These are phyloP conservation scores for Telfairia occidentalis DNA, from an alignment of 331 rosid species.

Conservation along the genomic window DNA sequence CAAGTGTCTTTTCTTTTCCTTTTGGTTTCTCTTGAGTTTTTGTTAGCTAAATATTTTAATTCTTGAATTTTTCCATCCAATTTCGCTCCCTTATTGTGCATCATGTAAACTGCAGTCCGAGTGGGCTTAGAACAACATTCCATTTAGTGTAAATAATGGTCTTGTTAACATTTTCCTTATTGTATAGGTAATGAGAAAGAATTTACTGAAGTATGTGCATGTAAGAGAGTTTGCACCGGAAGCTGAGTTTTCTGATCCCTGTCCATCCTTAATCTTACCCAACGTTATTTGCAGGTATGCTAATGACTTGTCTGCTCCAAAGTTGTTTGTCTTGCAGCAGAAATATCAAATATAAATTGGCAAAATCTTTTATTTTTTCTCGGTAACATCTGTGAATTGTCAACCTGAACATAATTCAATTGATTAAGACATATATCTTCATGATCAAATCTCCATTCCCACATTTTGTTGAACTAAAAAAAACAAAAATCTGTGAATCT, in stretches of 20 bases:
- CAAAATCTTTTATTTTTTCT: not conserved
- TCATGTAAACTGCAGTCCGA: not conserved
- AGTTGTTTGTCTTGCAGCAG: not conserved
- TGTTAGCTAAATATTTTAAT: not conserved
- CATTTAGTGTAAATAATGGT: constrained; percentile 12
- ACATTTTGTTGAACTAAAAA: too few relatives aligned
- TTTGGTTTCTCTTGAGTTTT: not conserved
- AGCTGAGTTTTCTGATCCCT: constrained; percentile 55
- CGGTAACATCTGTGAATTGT: not conserved
- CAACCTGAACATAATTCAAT: too few relatives aligned
- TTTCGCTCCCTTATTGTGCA: not conserved
- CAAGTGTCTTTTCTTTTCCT: not conserved
- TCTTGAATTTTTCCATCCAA: not conserved
- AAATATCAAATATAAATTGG: not conserved
- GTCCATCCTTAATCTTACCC: constrained; percentile 59
- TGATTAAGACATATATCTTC: too few relatives aligned
- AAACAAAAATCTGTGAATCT: not conserved
- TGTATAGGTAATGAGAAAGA: constrained; percentile 74
- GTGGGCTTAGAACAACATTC: not conserved
- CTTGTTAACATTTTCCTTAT: constrained; percentile 18
- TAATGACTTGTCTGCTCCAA: not conserved
- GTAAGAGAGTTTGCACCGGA: constrained; percentile 94
- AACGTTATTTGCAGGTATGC: constrained; percentile 89
- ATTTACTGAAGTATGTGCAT: constrained; percentile 54
- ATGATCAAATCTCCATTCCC: too few relatives aligned